Evolutionary conservation across 1,284 basidiomycete species (phyloP), one percentile per base, ranked within the genome.

Genomic region (Porodaedalea pini): DNA sequence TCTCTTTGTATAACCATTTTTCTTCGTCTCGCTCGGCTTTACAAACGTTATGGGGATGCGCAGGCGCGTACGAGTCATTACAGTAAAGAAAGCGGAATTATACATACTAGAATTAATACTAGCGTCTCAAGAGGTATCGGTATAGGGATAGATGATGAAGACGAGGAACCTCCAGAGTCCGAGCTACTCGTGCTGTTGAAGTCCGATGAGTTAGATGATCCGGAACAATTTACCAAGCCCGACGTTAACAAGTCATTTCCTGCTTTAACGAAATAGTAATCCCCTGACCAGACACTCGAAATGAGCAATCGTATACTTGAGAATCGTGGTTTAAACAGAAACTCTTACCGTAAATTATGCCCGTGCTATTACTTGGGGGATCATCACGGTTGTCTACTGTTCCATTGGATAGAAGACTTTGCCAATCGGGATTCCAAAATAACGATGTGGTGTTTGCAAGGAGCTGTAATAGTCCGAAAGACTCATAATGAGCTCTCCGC

Each of bases 351-450:
- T 86, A 87, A 19, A 83, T 77, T 52, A 80, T 84, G 0, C 84
- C 85, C 0, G 85, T 86, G 51, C 80, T 67, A 59, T 78, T 79
- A 65, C 82, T 85, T 40, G 75, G 72, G 8, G 66, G 66, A 15
- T 64, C 64, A 21, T 69, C 73, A 0, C 79, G 82, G 65, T 76
- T 74, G 66, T 86, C 81, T 10, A 84, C 82, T 0, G 85, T 86
- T 34, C 83, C 85, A 62, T 87, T 86, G 1, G 83, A 80, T 31
- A 88, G 70, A 27, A 88, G 67, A 63, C 81, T 83, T 60, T 84
- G 75, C 79, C 82, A 87, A 15, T 72, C 66, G 2, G 79, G 78
- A 15, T 71, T 70, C 81, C 82, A 85, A 1, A 80, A 82, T 11
- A 83, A 66, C 13, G 68, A 66, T 2, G 78, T 82, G 25, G 78